A percentile compares a stretch with the other conserved stretches of the same genome.
These are phyloP conservation scores for Vicia villosa DNA, from an alignment of 306 rosid species.

Conservation along the genomic window DNA sequence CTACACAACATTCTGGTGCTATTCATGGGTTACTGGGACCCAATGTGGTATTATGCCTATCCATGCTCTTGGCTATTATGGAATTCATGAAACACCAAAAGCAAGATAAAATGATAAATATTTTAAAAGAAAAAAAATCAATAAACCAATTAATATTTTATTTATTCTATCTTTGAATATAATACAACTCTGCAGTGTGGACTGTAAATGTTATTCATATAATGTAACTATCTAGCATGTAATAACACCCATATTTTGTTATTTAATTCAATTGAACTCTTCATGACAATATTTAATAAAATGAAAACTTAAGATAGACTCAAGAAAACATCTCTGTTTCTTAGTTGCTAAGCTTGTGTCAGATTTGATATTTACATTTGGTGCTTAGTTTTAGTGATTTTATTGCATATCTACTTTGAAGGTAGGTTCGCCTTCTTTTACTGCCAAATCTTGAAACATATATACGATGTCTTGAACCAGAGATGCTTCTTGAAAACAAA, in stretches of 20 bases:
- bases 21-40: slow-evolving; percentile 83
- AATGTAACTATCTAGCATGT: too few species aligned
- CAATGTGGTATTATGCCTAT: slow-evolving; percentile 62
- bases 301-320: too few species aligned
- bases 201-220: too few species aligned
- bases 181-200: too few species aligned
- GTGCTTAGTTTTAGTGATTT: too few species aligned
- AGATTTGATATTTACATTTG: too few species aligned
- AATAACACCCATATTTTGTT: too few species aligned
- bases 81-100: not conserved
- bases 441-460: slow-evolving; percentile 78
- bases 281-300: too few species aligned
- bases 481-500: slow-evolving; percentile 75
- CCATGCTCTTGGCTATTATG: slow-evolving; percentile 33
- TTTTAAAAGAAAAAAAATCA: slow-evolving; percentile 12
- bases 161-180: slow-evolving; percentile 19
- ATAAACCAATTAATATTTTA: slow-evolving; percentile 4
- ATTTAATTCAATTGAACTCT: too few species aligned
- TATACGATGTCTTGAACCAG: slow-evolving; percentile 78
- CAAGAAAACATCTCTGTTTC: too few species aligned
- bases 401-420: slow-evolving; percentile 27
- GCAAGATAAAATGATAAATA: not conserved
- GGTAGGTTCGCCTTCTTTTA: slow-evolving; percentile 72
- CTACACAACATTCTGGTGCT: slow-evolving; percentile 89
- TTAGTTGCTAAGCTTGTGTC: too few species aligned